Conservation (phyloP, 2,329 filamentous ascomycete species). For the Aspergillus novoparasiticus region DNA sequence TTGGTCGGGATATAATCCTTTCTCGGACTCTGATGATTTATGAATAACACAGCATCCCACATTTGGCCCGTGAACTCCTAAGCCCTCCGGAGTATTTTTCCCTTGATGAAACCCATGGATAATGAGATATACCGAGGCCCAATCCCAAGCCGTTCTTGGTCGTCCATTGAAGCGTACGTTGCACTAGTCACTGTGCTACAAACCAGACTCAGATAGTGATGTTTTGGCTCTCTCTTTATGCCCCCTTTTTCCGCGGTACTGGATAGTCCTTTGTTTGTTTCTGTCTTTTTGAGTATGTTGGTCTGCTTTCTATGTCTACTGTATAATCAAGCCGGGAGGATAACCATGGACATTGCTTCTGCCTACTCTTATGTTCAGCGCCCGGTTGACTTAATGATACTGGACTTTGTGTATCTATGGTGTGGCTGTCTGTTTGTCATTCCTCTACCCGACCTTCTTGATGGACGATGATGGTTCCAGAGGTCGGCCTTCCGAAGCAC, state of each 20-base stretch:
- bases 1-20: not conserved
- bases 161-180: not conserved
- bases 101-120: constrained; percentile 1
- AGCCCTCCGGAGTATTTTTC: not conserved
- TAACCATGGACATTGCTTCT: not conserved
- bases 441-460: not conserved
- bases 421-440: not conserved
- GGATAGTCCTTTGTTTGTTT: not conserved
- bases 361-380: not conserved
- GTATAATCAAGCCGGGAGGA: not conserved
- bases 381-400: not conserved
- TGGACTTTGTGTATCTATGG: not conserved
- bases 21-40: not conserved
- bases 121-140: constrained; percentile 3
- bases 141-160: not conserved
- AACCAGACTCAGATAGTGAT: not conserved
- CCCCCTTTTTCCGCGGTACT: not conserved
- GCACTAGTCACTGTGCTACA: not conserved
- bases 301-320: not conserved
- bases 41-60: constrained; percentile 1
- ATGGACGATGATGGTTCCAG: not conserved
- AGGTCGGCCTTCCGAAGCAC: not conserved
- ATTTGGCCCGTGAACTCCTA: not conserved
- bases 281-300: not conserved
- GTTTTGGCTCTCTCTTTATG: not conserved